These are phyloP conservation scores for Forsythia suspensa DNA, from an alignment of 257 asterid species.

Conservation along the genomic window DNA sequence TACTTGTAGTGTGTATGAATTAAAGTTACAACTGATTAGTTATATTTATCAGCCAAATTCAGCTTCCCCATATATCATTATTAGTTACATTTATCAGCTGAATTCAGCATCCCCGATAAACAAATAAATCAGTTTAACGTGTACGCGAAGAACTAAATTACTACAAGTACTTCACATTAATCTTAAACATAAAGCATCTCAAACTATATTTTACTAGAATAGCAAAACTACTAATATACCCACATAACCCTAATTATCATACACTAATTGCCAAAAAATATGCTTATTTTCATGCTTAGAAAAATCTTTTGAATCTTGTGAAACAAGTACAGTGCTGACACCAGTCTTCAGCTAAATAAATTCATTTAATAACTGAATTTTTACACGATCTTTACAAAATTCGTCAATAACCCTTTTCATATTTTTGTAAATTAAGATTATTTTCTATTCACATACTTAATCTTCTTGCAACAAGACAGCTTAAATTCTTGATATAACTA, in stretches of 20 bases:
- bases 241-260: neutral
- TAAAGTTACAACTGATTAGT: neutral
- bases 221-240: neutral
- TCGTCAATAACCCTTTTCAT: neutral
- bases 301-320: neutral
- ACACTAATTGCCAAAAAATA: neutral
- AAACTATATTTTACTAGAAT: neutral
- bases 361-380: neutral
- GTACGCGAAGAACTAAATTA: neutral
- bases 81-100: neutral
- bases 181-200: neutral
- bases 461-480: neutral
- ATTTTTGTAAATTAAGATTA: neutral
- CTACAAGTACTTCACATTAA: neutral
- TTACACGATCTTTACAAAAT: constrained; percentile 17
- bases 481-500: constrained; percentile 5
- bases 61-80: neutral
- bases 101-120: neutral
- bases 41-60: neutral
- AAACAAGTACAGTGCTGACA: neutral
- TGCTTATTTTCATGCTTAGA: neutral
- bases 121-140: neutral
- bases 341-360: neutral
- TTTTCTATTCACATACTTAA: neutral
- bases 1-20: neutral